phyloP scores from a whole-genome alignment of 495 filamentous ascomycete species.

The Penicillium bialowiezense region DNA sequence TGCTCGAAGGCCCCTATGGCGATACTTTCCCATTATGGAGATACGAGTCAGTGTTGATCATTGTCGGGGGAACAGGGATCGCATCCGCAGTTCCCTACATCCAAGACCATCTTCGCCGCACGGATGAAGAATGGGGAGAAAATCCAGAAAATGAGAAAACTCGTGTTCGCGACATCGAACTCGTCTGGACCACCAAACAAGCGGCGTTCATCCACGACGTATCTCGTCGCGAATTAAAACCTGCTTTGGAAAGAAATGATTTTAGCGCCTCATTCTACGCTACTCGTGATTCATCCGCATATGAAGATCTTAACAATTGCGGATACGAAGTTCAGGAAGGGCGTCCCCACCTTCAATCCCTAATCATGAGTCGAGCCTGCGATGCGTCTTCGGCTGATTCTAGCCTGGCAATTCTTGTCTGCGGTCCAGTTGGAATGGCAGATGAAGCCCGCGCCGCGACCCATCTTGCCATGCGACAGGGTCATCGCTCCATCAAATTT shows the following conservation, averaged over 20 bases:
- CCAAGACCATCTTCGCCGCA: conserved; percentile 32
- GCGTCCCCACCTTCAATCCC: conserved; percentile 30
- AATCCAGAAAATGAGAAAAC: conserved; percentile 12
- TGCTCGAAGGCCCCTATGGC: conserved; percentile 62
- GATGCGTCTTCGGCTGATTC: conserved; percentile 22
- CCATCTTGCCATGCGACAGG: conserved; percentile 31
- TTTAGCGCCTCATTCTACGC: conserved; percentile 38
- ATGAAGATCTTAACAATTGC: background rate
- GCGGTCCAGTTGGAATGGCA: conserved; percentile 48
- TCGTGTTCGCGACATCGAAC: conserved; percentile 24
- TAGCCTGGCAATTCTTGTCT: conserved; percentile 44
- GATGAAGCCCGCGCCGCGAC: conserved; percentile 47
- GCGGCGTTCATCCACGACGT: conserved; percentile 32
- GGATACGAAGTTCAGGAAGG: conserved; percentile 25
- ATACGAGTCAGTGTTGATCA: conserved; percentile 52
- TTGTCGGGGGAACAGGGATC: conserved; percentile 60
- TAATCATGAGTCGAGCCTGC: conserved; percentile 31
- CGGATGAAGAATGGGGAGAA: conserved; percentile 2
- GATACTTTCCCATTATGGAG: conserved; percentile 43
- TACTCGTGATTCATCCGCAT: conserved; percentile 11
- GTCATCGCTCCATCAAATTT: conserved; percentile 32
- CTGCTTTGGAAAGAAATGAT: conserved; percentile 29
- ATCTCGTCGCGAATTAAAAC: conserved; percentile 24
- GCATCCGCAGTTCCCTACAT: conserved; percentile 54
- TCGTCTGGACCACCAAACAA: conserved; percentile 45